Evolutionary conservation across 1,139 yeast species (phyloP), one percentile per base, ranked within the genome.

Genomic region (Magnusiomyces ingens): DNA sequence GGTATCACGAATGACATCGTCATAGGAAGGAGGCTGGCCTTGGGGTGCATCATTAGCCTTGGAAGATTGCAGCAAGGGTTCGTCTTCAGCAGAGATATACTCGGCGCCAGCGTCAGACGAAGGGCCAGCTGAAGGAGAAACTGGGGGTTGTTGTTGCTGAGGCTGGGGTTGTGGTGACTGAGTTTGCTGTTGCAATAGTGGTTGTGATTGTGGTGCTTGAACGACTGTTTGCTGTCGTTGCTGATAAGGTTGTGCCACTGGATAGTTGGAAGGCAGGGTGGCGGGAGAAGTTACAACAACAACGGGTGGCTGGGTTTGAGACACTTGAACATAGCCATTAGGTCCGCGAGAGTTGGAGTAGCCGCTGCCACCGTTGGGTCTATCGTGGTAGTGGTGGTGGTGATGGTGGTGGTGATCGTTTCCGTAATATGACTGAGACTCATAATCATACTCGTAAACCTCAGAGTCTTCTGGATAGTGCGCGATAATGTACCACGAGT

Each of bases 401-500:
- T 35, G 36, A 35, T 21, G 36, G 37, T 38, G 44, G 12, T 41
- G 46, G 4, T 19, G 13, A 43, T 45, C 41, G 41, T n/a, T 18
- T n/a, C 22, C 40, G 17, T 35, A 17, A 18, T 43, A 50, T 12
- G 52, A 15, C 45, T 50, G 52, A 1, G 43, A 21, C 22, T 50
- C 52, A 21, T 50, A 50, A 38, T 50, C 52, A 38, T 45, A 50
- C 29, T 50, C 50, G 19, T 18, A n/a, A 15, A 44, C 19, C 19
- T 40, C 43, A 6, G 40, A 26, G 50, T 60, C 57, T 18, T 61
- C 68, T 12, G 76, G 77, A 57, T 71, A 72, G 60, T 73, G 71
- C 49, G 75, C 69, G 48, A 74, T 71, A 55, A 74, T 72, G 60
- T 74, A 74, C 73, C 75, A 70, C 1, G 77, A 68, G 59, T 74